Evolutionary conservation across 345 rosid genomes (phyloP), one percentile per base, ranked within the genome.

Genomic region (Hypericum androsaemum): DNA sequence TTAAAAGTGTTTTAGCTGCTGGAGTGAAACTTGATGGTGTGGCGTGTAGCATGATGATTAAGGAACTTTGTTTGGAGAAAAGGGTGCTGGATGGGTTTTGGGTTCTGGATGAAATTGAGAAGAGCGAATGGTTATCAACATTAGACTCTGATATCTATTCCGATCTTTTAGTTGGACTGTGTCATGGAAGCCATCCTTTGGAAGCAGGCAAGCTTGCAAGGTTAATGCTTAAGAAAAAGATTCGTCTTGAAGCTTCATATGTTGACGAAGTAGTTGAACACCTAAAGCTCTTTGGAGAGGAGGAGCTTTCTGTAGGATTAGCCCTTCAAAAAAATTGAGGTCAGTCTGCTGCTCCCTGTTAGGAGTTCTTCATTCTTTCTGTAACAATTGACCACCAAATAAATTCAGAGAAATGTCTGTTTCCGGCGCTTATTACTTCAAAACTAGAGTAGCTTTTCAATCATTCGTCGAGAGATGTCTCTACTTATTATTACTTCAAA

Each of bases 151-250:
- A 82, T 66, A 63, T 79, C 16, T 72, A 66, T 56, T 72, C 84
- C 11, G 51, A 66, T 61, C 87, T 87, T 50, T 66, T 84, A 50
- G 60, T 46, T 10, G 71, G 80, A 61, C 84, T 89, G 48, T 83
- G 68, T 59, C 59, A 76, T 47, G 61, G 63, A 15, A 56, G 67
- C 41, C 58, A 68, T 64, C 63, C 58, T 14, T 57, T 53, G 52
- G 95, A 89, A 80, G 89, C 95, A 61, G 67, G 60, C 17, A 81
- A 62, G 69, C 77, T 81, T 55, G 83, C 64, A 9, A 77, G 74
- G 58, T 69, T 53, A 1, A 77, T 85, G 77, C 71, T 79, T 11
- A 70, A 63, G 53, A 83, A 76, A 58, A 59, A 82, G 64, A 59
- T 80, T 49, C 53, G 45, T 37, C 45, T 82, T 53, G 59, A 60